Evolutionary conservation across 441 rosid species (phyloP), one percentile per base, ranked within the genome.

Genomic region (Rhodomyrtus psidioides): DNA sequence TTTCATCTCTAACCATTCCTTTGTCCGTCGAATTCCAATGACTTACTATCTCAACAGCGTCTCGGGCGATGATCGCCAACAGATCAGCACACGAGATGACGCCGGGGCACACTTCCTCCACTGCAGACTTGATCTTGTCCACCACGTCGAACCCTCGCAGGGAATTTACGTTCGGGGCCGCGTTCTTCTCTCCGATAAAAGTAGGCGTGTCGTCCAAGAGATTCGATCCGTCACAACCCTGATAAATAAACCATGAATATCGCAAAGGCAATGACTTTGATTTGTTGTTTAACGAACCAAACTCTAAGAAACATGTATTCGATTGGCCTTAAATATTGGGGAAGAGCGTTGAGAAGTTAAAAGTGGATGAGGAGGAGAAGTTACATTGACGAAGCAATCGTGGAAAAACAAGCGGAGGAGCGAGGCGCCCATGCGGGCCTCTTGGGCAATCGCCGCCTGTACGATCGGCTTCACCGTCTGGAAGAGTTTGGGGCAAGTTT

Each of bases 401-500:
- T 89, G 90, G 86, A 91, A 88, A 34, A 88, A 90, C 65, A 88
- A 46, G 30, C 90, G 90, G n/a, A 89, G 59, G 85, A 91, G 44
- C 74, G 85, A 89, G 88, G 92, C 91, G 9, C 90, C 91, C 82
- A 87, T 34, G 23, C 89, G 84, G 65, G 55, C 79, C 88, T 97
- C 92, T 15, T 88, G 91, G 9, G 28, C 83, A 34, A 96, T 89
- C 59, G 97, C 97, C 4, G 95, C 88, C 8, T 84, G 89, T 83
- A 95, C 90, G 24, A 86, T 84, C 5, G 95, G 87, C 86, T 86
- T 89, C 44, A 95, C 95, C 6, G 93, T 87, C 5, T 92, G 82
- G 39, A 91, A 82, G 85, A 94, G 89, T 7, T 89, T 85, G 3
- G 95, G 95, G 88, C 98, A 97, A 55, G 98, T 89, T 23, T 88